Conservation (phyloP, 331 rosid genomes). For the Telfairia occidentalis region DNA sequence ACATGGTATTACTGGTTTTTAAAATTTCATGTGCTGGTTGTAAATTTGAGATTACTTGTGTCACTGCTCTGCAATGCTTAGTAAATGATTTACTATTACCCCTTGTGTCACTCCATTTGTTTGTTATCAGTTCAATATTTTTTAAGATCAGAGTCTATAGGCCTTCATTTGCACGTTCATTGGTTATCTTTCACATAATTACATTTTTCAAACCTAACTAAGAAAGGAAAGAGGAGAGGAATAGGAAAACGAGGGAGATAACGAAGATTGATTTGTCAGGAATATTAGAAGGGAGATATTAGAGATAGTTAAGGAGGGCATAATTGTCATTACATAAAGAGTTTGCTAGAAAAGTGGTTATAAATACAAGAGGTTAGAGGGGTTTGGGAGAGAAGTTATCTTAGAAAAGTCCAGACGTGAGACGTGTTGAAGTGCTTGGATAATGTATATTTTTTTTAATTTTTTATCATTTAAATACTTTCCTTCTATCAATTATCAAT, state of each 20-base stretch:
- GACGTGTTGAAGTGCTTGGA: neutral
- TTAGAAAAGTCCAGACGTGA: neutral
- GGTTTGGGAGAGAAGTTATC: neutral
- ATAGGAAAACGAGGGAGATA: neutral
- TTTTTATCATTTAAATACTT: no score
- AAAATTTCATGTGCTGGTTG: no score
- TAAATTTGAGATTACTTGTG: neutral
- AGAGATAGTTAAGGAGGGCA: neutral
- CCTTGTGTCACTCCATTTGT: neutral
- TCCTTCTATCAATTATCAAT: neutral
- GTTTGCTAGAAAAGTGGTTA: neutral
- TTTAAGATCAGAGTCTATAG: neutral
- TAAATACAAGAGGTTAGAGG: neutral
- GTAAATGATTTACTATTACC: neutral
- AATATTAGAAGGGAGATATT: neutral
- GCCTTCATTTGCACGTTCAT: neutral
- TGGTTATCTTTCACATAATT: neutral
- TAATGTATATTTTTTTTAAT: no score
- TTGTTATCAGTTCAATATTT: neutral
- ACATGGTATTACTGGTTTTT: conserved; percentile 30
- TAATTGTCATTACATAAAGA: neutral
- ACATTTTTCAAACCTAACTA: neutral
- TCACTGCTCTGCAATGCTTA: neutral
- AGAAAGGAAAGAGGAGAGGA: neutral
- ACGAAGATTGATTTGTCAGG: neutral